Base-by-base conservation (phyloP, 768 basidiomycete species). In the Mycena kentingensis region DNA sequence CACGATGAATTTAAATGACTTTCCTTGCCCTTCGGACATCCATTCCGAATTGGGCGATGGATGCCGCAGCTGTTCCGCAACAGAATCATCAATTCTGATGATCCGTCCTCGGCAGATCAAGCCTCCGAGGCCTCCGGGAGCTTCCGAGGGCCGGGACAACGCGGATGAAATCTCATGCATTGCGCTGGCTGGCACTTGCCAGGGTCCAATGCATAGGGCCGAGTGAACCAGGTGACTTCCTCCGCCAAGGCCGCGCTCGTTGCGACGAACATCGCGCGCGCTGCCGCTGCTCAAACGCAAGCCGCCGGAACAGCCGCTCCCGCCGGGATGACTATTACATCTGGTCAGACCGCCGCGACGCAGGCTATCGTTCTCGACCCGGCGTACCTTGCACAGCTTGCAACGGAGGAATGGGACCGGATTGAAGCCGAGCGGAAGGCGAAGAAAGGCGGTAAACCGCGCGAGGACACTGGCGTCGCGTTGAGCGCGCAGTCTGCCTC, bases 391-490 rank as follows among this genome's bases (percentile, higher is more conserved):
- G 24, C 24, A 28, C 45, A 46, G 8, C 45, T 46, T 26, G 45
- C 45, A 11, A 6, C 32, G 13, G 45, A 46, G 45, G 45, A 46
- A 32, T 46, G 28, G 25, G 45, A 46, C 24, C 48, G 48, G 3
- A 16, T 41, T n/a, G 36, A 49, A n/a, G 48, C 48, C 3, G 48
- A 49, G 4, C 25, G 32, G 48, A 39, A 37, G 48, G 26, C 7
- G 47, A 37, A 37, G 47, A 37, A 49, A 7, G 4, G 12, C 15
- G 5, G 12, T 18, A n/a, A 25, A 15, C 18, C 15, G 3, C 36
- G 48, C 19, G 48, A 49, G 31, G 48, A 49, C 19, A 39, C 25
- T 28, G 48, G 48, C 25, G 48, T 19, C 12, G 48, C 48, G 15
- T n/a, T 49, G 2, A 49, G 35, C 47, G 47, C 47, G n/a, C 47